Evolutionary conservation across 345 rosid genomes (phyloP), one percentile per base, ranked within the genome.

Genomic region (Pugionium cornutum): DNA sequence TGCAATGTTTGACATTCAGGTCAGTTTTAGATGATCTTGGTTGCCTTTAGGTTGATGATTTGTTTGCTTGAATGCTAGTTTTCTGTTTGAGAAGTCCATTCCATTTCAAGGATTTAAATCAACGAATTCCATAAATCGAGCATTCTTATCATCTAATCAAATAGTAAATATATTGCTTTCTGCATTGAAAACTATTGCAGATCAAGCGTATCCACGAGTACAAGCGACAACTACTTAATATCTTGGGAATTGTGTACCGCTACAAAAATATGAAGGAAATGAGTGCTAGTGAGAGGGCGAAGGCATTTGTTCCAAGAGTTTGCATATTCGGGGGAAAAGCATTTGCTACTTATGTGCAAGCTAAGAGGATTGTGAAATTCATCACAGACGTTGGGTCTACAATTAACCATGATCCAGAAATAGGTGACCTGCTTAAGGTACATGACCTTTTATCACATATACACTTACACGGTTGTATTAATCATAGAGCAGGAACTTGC

Each of bases 1-100:
- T 75, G 86, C 96, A 32, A 84, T 88, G 96, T 88, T 88, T 35
- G 96, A 88, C 74, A 88, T 83, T 78, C 96, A 88, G 89, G 96
- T 84, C 55, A 58, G 43, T 65, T 74, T 33, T 25, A 58, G 28
- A 43, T 44, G 62, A 41, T 62, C 67, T 57, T 64, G 7, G 46
- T 41, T 29, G 44, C 61, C 7, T 39, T 45, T 41, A 33, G 28
- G 27, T n/a, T 11, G 10, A 32, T 52, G 55, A 60, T 35, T 47
- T 70, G 3, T 53, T 42, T 54, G 1, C 40, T 45, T 10, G 9
- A 54, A 37, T 60, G 48, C 28, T 51, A 4, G 26, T 7, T 51
- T 51, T 29, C 0, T 1, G 32, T 35, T 37, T 55, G 36, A n/a
- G n/a, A n/a, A n/a, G n/a, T n/a, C n/a, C 11, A n/a, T 8, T 29